These are phyloP conservation scores for Acanthamoeba royreba DNA, from an alignment of 208 protist genomes.

Conservation along the genomic window DNA sequence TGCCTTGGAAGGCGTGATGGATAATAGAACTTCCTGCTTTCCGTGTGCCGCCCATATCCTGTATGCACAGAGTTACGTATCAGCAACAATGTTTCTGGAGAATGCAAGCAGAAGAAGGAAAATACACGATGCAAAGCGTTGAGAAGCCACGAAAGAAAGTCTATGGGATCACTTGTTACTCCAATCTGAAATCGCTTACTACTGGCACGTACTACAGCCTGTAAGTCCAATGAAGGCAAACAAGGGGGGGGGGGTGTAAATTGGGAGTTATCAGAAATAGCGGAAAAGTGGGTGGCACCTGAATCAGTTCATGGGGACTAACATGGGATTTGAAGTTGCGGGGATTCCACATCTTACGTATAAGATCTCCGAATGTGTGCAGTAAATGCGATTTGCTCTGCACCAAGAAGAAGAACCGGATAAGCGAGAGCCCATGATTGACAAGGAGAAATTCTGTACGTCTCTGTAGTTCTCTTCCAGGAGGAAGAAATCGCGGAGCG, in stretches of 20 bases:
- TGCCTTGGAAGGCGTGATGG: constrained; percentile 60
- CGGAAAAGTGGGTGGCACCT: constrained; percentile 35
- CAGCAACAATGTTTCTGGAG: background rate
- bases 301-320: constrained; percentile 82
- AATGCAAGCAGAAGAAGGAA: background rate
- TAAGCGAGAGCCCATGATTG: background rate
- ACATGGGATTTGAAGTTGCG: constrained; percentile 82
- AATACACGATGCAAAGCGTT: constrained; percentile 71
- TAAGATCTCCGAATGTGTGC: constrained; percentile 69
- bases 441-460: background rate
- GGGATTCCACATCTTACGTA: constrained; percentile 83
- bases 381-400: constrained; percentile 55
- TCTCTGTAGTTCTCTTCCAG: constrained; percentile 53
- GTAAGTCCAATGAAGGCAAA: background rate
- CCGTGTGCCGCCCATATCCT: background rate
- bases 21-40: constrained; percentile 58
- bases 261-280: background rate
- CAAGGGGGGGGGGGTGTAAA: background rate
- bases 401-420: constrained; percentile 3
- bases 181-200: constrained; percentile 67
- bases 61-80: background rate
- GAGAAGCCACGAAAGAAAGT: constrained; percentile 83
- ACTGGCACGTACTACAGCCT: constrained; percentile 22
- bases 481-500: constrained; percentile 78
- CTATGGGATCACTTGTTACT: constrained; percentile 67